Percentiles rank a stretch among this genome's conserved stretches.
These are phyloP conservation scores for Xylaria acuta DNA, from an alignment of 495 filamentous ascomycete genomes.

Conservation along the genomic window DNA sequence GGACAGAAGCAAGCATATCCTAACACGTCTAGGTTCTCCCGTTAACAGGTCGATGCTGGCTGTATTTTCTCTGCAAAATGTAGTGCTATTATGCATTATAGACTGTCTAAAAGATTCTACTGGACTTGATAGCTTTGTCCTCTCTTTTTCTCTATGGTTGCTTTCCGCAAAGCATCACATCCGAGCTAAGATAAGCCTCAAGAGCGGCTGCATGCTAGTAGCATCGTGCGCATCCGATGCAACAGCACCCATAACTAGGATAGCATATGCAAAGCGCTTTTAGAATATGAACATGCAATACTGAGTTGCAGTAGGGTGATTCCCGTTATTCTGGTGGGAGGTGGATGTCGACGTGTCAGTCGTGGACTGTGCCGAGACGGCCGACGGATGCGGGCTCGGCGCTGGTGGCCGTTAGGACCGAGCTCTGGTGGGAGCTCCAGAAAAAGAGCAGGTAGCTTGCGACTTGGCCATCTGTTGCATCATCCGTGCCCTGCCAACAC, in stretches of 20 bases:
- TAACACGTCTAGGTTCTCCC: conserved; percentile 5
- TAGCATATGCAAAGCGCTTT: background rate
- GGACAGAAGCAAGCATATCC: conserved; percentile 29
- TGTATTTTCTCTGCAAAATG: background rate
- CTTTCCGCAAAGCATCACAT: background rate
- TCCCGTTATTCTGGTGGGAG: background rate
- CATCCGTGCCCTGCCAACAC: conserved; percentile 27
- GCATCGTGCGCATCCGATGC: background rate
- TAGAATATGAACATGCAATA: background rate
- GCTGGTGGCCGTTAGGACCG: conserved; percentile 37
- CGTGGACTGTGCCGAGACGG: background rate
- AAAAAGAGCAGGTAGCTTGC: conserved; percentile 22
- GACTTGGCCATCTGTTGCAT: conserved; percentile 37
- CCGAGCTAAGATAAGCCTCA: background rate
- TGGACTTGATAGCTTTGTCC: background rate
- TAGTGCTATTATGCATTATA: background rate
- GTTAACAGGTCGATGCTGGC: background rate
- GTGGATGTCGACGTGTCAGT: background rate
- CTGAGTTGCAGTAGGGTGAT: background rate
- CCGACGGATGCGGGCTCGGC: conserved; percentile 32
- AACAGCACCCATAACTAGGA: background rate
- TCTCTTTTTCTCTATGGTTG: background rate
- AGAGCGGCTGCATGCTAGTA: background rate
- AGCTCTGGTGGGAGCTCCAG: conserved; percentile 30
- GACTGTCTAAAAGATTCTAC: background rate